These are phyloP conservation scores for Neofusicoccum kwambonambiense DNA, from an alignment of 2,329 filamentous ascomycete species.

Conservation along the genomic window DNA sequence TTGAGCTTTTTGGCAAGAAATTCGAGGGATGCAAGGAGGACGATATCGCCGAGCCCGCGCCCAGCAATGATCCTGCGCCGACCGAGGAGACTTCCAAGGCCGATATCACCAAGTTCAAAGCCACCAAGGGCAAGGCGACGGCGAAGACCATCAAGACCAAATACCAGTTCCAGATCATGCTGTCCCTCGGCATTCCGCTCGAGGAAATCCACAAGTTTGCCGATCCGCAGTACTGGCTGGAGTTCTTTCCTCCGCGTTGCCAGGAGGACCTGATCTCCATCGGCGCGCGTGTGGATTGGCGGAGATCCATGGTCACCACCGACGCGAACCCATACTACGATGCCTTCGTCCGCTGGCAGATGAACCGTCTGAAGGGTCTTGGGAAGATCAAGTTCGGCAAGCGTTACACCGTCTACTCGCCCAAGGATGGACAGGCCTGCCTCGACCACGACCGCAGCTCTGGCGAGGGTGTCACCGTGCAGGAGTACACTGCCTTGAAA, in stretches of 20 bases:
- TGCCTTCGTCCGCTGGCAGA: slow-evolving; percentile 93
- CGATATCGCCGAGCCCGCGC: slow-evolving; percentile 43
- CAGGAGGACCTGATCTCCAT: slow-evolving; percentile 78
- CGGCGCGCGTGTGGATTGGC: slow-evolving; percentile 88
- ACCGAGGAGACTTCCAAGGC: slow-evolving; percentile 66
- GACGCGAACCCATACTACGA: slow-evolving; percentile 98
- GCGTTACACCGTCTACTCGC: slow-evolving; percentile 88
- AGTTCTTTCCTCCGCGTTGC: slow-evolving; percentile 84
- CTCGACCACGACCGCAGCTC: slow-evolving; percentile 83
- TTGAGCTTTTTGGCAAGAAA: slow-evolving; percentile 81
- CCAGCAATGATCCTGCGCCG: slow-evolving; percentile 57
- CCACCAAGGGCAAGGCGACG: slow-evolving; percentile 76
- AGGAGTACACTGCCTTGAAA: slow-evolving; percentile 93
- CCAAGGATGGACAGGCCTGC: slow-evolving; percentile 84
- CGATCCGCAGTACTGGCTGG: slow-evolving; percentile 86
- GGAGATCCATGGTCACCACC: slow-evolving; percentile 88
- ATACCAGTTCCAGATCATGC: slow-evolving; percentile 95
- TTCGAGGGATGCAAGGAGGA: slow-evolving; percentile 68
- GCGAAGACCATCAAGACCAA: slow-evolving; percentile 91
- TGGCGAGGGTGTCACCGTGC: slow-evolving; percentile 78
- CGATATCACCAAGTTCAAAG: slow-evolving; percentile 83
- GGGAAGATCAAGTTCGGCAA: slow-evolving; percentile 93
- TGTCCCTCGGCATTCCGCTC: slow-evolving; percentile 80
- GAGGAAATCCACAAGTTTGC: slow-evolving; percentile 93
- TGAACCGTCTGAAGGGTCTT: slow-evolving; percentile 85